These are phyloP conservation scores for Dothistroma pini DNA, from an alignment of 2,329 filamentous ascomycete genomes.

Conservation along the genomic window DNA sequence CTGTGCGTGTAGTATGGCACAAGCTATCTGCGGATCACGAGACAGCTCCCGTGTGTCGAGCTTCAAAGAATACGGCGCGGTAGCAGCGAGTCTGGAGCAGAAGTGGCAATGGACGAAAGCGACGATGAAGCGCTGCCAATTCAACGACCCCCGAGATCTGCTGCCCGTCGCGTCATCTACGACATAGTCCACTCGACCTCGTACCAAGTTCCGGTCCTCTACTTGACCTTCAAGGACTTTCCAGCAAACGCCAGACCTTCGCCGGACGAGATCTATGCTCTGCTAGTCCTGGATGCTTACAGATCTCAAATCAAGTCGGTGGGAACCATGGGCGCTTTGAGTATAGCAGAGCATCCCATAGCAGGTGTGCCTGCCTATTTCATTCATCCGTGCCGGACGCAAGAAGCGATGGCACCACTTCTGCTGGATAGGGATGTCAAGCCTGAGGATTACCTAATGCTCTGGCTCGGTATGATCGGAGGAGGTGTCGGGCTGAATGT, in stretches of 20 bases:
- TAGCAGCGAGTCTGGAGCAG: not conserved
- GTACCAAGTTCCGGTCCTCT: conserved; percentile 46
- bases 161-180: conserved; percentile 27
- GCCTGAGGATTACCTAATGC: conserved; percentile 68
- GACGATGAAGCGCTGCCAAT: conserved; percentile 5
- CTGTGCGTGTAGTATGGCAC: not conserved
- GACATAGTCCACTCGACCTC: conserved; percentile 43
- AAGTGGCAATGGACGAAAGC: not conserved
- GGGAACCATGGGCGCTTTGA: conserved; percentile 35
- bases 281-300: conserved; percentile 37
- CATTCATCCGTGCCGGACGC: conserved; percentile 87
- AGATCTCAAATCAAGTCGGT: conserved; percentile 33
- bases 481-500: conserved; percentile 67
- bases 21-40: not conserved
- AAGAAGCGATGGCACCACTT: conserved; percentile 67
- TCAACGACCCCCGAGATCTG: not conserved
- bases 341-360: conserved; percentile 67
- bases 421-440: conserved; percentile 34
- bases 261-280: conserved; percentile 34
- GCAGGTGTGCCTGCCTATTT: conserved; percentile 79
- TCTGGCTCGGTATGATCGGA: conserved; percentile 88
- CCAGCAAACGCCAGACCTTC: not conserved
- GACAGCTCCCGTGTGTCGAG: not conserved
- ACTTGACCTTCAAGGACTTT: conserved; percentile 35
- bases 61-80: not conserved